Percentiles rank a stretch among this genome's conserved stretches.
phyloP scores from a whole-genome alignment of 2,329 filamentous ascomycete genomes.

The Cercospora sesami region DNA sequence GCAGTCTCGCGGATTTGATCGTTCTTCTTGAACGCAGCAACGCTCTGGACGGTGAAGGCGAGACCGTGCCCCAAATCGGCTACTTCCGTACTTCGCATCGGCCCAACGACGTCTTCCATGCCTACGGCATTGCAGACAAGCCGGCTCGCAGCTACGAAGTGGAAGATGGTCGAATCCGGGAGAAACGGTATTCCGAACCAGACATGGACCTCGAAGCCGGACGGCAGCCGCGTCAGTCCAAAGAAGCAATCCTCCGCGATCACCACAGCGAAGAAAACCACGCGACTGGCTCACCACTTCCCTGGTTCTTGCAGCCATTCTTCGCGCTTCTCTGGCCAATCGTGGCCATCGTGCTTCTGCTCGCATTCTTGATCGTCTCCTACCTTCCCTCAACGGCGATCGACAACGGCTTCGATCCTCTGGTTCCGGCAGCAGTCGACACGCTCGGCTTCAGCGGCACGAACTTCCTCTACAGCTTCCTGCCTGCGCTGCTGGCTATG shows the following conservation, averaged over 20 bases:
- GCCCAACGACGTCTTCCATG: constrained; percentile 71
- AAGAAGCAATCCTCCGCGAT: constrained; percentile 33
- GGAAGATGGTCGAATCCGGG: constrained; percentile 50
- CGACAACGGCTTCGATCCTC: constrained; percentile 68
- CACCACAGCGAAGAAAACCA: constrained; percentile 13
- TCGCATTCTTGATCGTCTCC: constrained; percentile 73
- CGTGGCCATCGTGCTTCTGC: constrained; percentile 60
- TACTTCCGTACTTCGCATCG: constrained; percentile 76
- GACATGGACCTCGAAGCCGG: constrained; percentile 38
- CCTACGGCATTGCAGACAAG: constrained; percentile 66
- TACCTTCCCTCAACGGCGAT: constrained; percentile 69
- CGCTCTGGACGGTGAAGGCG: constrained; percentile 59
- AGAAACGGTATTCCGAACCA: constrained; percentile 42
- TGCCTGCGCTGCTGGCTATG: constrained; percentile 68
- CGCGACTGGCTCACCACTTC: constrained; percentile 45
- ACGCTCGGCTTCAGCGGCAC: constrained; percentile 71
- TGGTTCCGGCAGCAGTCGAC: constrained; percentile 53
- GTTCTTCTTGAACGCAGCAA: constrained; percentile 79
- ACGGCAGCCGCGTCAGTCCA: constrained; percentile 47
- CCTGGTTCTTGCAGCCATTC: constrained; percentile 71
- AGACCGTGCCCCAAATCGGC: constrained; percentile 67
- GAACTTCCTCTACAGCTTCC: constrained; percentile 82
- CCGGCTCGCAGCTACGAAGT: constrained; percentile 54
- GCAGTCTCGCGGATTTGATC: constrained; percentile 77
- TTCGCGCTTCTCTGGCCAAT: constrained; percentile 66